These are phyloP conservation scores for Sporothrix pseudoabietina DNA, from an alignment of 2,329 filamentous ascomycete genomes.

Conservation along the genomic window DNA sequence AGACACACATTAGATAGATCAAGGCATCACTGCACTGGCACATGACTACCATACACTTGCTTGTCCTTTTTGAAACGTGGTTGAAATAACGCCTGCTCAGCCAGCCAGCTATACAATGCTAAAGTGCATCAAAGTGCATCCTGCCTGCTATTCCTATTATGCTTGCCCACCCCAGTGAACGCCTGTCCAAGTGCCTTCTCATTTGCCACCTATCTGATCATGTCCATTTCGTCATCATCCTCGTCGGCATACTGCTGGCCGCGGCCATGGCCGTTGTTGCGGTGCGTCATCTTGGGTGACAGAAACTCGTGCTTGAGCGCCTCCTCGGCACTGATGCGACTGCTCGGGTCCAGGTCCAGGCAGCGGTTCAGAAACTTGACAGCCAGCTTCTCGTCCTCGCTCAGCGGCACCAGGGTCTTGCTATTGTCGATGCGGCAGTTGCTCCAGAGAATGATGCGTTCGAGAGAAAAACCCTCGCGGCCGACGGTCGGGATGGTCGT, in stretches of 20 bases:
- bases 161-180: background rate
- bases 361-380: conserved; percentile 71
- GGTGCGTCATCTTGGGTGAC: conserved; percentile 33
- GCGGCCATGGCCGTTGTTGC: conserved; percentile 7
- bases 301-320: conserved; percentile 75
- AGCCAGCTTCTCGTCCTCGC: conserved; percentile 69
- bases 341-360: conserved; percentile 74
- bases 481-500: conserved; percentile 90
- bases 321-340: conserved; percentile 73
- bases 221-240: conserved; percentile 60
- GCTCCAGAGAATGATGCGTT: conserved; percentile 95
- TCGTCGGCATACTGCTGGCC: conserved; percentile 35
- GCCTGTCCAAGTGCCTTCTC: background rate
- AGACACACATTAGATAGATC: background rate
- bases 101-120: too few relatives aligned
- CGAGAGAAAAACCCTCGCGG: conserved; percentile 79
- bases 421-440: conserved; percentile 66
- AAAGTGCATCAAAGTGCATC: background rate
- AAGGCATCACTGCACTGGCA: background rate
- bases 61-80: background rate
- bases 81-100: conserved; percentile 10
- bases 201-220: conserved; percentile 40
- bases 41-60: background rate
- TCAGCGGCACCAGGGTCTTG: conserved; percentile 50
- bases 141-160: background rate